Evolutionary conservation across 805 yeast genomes (phyloP), one percentile per base, ranked within the genome.

Genomic region (Sugiyamaella marilandica): DNA sequence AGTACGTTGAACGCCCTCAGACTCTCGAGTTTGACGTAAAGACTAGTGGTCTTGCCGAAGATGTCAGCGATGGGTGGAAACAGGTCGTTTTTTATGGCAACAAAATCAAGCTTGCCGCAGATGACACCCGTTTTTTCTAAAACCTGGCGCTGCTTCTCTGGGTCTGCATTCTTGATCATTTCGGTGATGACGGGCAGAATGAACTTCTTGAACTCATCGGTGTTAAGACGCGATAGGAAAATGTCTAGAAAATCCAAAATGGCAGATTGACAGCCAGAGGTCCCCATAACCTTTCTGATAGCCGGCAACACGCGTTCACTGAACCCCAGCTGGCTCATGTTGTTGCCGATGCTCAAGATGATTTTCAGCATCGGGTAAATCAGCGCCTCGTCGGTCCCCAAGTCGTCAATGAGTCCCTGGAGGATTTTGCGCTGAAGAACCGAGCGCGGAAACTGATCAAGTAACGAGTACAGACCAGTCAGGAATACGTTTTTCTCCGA

Each of bases 21-120:
- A 1, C 94, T 80, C 13, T 80, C 75, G 14, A 85, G 72, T 62
- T 94, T 92, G 26, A 94, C 85, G 4, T 86, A 81, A 33, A 91
- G 73, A 29, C 94, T 81, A 0, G 91, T 87, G 0, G 99, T 94
- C 44, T 88, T 85, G 36, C 89, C 79, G 69, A 92, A 94, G 7
- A 88, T 77, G 44, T 76, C 77, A 44, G 88, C 79, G 14, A 89
- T 73, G 44, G 81, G 70, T 1, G 96, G 95, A 65, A 87, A 81
- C n/a, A 90, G 71, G 32, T 80, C 79, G 59, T 82, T 84, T 59
- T 92, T 89, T 52, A 90, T 75, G 16, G 83, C 78, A 10, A 89
- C 76, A 60, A 84, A 84, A 52, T 84, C 91, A 45, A 84, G 70
- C 45, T 77, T 72, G 7, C 69, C 74, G 2, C 78, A 61, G 33